Percentiles rank a stretch among this genome's conserved stretches.
phyloP scores from a whole-genome alignment of 176 grass and related monocot species.

The Avena insularis region DNA sequence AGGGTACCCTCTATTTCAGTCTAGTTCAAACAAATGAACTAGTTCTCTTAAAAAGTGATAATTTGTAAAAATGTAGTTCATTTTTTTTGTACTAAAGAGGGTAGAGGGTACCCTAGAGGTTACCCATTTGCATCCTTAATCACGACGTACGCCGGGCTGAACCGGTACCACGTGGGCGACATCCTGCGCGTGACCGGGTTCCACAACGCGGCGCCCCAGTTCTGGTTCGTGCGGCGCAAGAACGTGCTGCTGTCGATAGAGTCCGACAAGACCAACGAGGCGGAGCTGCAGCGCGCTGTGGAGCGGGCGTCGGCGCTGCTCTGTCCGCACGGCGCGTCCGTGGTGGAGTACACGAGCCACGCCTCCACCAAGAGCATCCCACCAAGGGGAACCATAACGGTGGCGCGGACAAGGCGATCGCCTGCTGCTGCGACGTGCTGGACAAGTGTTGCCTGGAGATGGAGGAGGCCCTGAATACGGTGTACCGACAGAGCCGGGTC shows the following conservation, averaged over 20 bases:
- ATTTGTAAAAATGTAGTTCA: too few species aligned
- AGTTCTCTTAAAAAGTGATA: too few species aligned
- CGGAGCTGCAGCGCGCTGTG: conserved; percentile 76
- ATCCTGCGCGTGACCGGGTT: conserved; percentile 62
- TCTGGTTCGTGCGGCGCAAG: conserved; percentile 74
- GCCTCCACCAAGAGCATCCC: conserved; percentile 61
- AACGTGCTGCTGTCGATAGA: conserved; percentile 78
- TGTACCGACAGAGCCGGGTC: conserved; percentile 9
- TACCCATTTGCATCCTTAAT: neutral
- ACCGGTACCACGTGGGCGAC: conserved; percentile 74
- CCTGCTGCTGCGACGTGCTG: conserved; percentile 3
- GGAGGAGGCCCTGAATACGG: conserved; percentile 8
- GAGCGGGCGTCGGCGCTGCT: conserved; percentile 57
- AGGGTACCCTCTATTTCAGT: too few species aligned
- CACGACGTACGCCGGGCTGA: conserved; percentile 74
- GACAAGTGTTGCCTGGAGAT: conserved; percentile 25
- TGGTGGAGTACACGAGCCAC: conserved; percentile 80
- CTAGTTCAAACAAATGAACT: too few species aligned
- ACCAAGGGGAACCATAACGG: neutral
- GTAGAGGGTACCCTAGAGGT: too few species aligned
- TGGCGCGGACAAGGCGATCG: neutral
- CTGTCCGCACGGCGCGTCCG: conserved; percentile 39
- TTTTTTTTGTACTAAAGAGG: too few species aligned
- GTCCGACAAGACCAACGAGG: conserved; percentile 79
- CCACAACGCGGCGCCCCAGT: conserved; percentile 78